Base-by-base conservation (phyloP, 2,329 filamentous ascomycete species). In the Mycogone perniciosa region DNA sequence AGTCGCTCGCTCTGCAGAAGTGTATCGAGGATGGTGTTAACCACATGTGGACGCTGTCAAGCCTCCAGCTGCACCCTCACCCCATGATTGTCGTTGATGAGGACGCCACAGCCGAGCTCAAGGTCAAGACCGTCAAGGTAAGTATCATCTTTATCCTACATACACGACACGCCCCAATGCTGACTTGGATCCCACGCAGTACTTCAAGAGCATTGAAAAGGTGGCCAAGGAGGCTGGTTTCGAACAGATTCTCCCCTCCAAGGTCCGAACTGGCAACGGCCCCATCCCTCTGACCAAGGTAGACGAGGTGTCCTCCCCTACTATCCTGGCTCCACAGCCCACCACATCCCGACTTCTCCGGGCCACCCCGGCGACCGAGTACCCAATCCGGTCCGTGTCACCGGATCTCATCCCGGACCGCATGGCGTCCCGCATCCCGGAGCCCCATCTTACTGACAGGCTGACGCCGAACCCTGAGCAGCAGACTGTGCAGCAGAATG, bases 1-100 rank as follows among this genome's bases (percentile, higher is more conserved):
- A 95, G 69, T 82, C 88, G 1, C 73, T 87, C 33, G 89, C 89
- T 30, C 71, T 95, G 56, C 86, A 91, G 66, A 85, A 82, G 60
- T 90, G 86, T 59, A 81, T 95, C 56, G 89, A 95, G 67, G 84
- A 85, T 51, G 86, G 85, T 31, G 80, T 95, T 54, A 92, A 90
- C 67, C 89, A 93, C 71, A 92, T 92, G 86, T 95, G 89, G 88
- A 92, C 89, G 1, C 76, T 93, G 6, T 92, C 88, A 7, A 83
- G 82, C 49, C 75, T 95, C 39, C 89, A 95, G 66, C 72, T 92
- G 56, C 89, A 93, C 66, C 85, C 82, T 4, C 85, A 91, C 61
- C 84, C 88, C 48, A 82, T 93, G 76, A 83, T 93, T 57, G 87
- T 92, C 7, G 87, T 86, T 42, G 89, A 95, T 61, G 87, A 92